Evolutionary conservation across 371 early-diverging fungal species (phyloP), one percentile per base, ranked within the genome.

Genomic region (Mortierella sp.): DNA sequence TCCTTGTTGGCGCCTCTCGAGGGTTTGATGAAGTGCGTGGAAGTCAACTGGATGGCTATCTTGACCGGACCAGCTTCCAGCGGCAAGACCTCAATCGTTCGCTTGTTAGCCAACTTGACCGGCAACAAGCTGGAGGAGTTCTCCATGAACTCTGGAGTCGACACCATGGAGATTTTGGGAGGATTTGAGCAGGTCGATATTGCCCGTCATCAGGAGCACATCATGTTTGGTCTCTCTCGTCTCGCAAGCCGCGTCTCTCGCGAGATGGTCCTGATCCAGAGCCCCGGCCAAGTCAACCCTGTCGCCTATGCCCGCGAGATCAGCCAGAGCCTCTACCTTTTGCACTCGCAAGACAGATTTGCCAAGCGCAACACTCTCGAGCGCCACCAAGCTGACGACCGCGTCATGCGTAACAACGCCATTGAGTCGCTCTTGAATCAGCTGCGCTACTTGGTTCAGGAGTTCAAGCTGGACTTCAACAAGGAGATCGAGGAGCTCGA

Each of bases 181-280:
- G 98, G 99, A 16, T 99, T 98, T 79, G 99, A 99, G 85, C 99
- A 99, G 79, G 93, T 97, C 22, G 98, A 98, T 83, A 70, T 95
- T 48, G 92, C 91, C 40, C 92, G 99, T 31, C 95, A 96, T 77
- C 88, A 91, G 44, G 89, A 92, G 45, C 87, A 87, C 39, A 72
- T 92, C 16, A 79, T 92, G 73, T 89, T 89, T 31, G 78, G 76
- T 1, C 79, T 88, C 16, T 64, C 73, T 40, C 73, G 81, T 26
- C 73, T 86, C 31, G 67, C 82, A 3, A 79, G 74, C 68, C 75
- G 81, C 11, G 52, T 86, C 19, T 79, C 76, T 19, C 86, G 85
- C 34, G 74, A 84, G 76, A 72, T 84, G 74, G 63, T 84, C 26
- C 44, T 84, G 34, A 39, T 70, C 22, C 45, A 37, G 44, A 70